These are phyloP conservation scores for Colletotrichum sp. DNA, from an alignment of 2,329 filamentous ascomycete species.

Conservation along the genomic window DNA sequence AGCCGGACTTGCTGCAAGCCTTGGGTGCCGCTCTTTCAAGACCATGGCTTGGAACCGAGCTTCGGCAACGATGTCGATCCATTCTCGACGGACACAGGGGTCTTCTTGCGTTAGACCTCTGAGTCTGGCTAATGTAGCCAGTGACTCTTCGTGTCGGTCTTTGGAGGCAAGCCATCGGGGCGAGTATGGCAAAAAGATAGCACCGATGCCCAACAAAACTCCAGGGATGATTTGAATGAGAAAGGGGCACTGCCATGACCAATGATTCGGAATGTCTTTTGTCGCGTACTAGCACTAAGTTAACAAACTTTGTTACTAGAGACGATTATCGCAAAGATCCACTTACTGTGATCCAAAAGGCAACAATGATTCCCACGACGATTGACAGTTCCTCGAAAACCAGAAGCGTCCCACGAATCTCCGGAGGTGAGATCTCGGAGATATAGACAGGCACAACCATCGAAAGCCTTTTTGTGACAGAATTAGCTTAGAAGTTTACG, in stretches of 20 bases:
- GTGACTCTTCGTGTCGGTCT: slow-evolving; percentile 37
- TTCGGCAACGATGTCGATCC: slow-evolving; percentile 53
- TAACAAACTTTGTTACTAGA: no score
- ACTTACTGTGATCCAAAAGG: slow-evolving; percentile 53
- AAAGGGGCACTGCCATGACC: slow-evolving; percentile 7
- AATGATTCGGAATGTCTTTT: slow-evolving; percentile 41
- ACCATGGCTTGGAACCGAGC: slow-evolving; percentile 17
- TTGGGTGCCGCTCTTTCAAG: slow-evolving; percentile 21
- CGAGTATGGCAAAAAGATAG: neutral
- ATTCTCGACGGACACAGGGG: slow-evolving; percentile 47
- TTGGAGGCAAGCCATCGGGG: neutral
- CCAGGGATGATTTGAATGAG: neutral
- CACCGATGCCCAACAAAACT: neutral
- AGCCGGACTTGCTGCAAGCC: slow-evolving; percentile 44
- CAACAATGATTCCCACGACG: slow-evolving; percentile 55
- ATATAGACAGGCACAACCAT: neutral
- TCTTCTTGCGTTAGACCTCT: slow-evolving; percentile 46
- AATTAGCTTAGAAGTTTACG: neutral
- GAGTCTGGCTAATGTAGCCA: slow-evolving; percentile 39
- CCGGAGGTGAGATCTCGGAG: neutral
- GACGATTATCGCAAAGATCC: no score
- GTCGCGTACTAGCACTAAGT: slow-evolving; percentile 45
- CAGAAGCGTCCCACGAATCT: slow-evolving; percentile 32
- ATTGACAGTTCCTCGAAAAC: slow-evolving; percentile 55
- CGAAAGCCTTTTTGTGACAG: neutral